phyloP scores from a whole-genome alignment of 805 yeast species.

The Kluyveromyces lactis region DNA sequence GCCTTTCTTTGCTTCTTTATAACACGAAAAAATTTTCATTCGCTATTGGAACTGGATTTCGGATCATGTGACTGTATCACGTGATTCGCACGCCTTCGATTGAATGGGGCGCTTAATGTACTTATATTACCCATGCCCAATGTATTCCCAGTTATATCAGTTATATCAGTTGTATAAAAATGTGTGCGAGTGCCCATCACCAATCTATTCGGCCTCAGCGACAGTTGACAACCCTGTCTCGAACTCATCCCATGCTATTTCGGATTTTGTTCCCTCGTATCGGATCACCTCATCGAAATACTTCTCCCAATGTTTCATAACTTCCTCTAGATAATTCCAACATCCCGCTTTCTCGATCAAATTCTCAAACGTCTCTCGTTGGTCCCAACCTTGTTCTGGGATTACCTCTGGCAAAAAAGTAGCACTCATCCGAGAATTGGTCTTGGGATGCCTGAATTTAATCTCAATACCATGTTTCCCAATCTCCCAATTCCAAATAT shows the following conservation, averaged over 20 bases:
- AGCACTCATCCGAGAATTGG: conserved; percentile 44
- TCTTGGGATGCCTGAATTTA: conserved; percentile 32
- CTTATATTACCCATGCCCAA: too few relatives aligned
- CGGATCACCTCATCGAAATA: conserved; percentile 38
- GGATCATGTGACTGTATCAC: too few relatives aligned
- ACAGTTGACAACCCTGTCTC: background rate
- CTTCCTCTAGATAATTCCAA: conserved; percentile 17
- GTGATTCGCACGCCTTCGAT: too few relatives aligned
- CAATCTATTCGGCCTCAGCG: too few relatives aligned
- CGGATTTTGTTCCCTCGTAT: conserved; percentile 47
- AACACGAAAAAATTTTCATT: too few relatives aligned
- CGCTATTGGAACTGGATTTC: too few relatives aligned
- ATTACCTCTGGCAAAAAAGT: conserved; percentile 92
- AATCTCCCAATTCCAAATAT: conserved; percentile 64
- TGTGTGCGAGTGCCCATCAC: too few relatives aligned
- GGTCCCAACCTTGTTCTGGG: conserved; percentile 75
- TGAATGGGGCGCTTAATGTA: too few relatives aligned
- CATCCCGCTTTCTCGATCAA: conserved; percentile 68
- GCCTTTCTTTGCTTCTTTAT: too few relatives aligned
- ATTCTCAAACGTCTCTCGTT: conserved; percentile 59
- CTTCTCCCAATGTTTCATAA: conserved; percentile 27
- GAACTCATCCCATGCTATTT: conserved; percentile 33
- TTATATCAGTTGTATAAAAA: too few relatives aligned
- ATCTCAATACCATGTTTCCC: conserved; percentile 79
- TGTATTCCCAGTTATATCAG: too few relatives aligned